These are phyloP conservation scores for Suillus placidus DNA, from an alignment of 768 basidiomycete genomes.

Conservation along the genomic window DNA sequence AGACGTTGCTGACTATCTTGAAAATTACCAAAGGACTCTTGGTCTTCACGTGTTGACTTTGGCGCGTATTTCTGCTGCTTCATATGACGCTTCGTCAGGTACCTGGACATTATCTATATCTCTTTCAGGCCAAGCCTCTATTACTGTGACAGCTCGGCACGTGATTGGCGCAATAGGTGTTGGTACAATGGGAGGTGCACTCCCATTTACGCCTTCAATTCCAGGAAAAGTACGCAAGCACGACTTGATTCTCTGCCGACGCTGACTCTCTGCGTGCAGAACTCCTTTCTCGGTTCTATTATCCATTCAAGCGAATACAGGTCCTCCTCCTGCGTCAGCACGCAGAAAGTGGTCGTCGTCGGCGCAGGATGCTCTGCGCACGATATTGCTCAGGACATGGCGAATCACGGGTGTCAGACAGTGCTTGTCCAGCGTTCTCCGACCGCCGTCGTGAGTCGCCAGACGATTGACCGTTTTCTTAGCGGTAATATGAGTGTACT, in stretches of 20 bases:
- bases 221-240: slow-evolving; percentile 1
- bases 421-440: slow-evolving; percentile 16
- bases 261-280: background rate
- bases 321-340: background rate
- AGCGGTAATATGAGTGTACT: background rate
- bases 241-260: background rate
- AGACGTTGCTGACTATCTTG: slow-evolving; percentile 16
- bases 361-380: slow-evolving; percentile 19
- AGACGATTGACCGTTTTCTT: slow-evolving; percentile 12
- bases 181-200: slow-evolving; percentile 8
- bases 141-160: slow-evolving; percentile 6
- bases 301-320: slow-evolving; percentile 10
- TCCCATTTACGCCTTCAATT: background rate
- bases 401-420: slow-evolving; percentile 3
- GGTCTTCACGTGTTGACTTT: slow-evolving; percentile 12
- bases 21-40: slow-evolving; percentile 12
- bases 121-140: background rate
- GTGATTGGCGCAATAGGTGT: slow-evolving; percentile 10
- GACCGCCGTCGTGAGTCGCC: slow-evolving; percentile 13
- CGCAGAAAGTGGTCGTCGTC: slow-evolving; percentile 12
- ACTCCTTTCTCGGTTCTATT: slow-evolving; percentile 5
- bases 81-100: background rate
- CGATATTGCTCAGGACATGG: slow-evolving; percentile 17
- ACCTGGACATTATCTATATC: slow-evolving; percentile 5
- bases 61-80: background rate